phyloP scores from a whole-genome alignment of 108 stramenopile genomes.

The Nitzschia putrida region DNA sequence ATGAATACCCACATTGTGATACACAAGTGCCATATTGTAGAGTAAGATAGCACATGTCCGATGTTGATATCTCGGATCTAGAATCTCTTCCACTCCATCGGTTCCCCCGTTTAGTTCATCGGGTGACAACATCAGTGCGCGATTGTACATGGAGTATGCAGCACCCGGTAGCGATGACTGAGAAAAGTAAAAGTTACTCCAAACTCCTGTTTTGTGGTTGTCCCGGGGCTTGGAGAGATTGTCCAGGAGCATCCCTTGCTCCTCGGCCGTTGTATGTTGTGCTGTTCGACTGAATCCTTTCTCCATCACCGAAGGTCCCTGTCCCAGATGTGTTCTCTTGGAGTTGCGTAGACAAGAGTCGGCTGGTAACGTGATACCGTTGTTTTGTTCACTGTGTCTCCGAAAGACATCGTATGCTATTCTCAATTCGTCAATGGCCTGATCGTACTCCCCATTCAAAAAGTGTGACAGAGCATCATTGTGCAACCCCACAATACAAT shows the following conservation, averaged over 20 bases:
- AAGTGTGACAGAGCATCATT: constrained; percentile 17
- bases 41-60: constrained; percentile 22
- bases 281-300: not conserved
- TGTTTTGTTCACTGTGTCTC: constrained; percentile 1
- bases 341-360: too few species aligned
- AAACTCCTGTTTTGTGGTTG: too few species aligned
- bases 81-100: not conserved
- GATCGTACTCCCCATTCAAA: constrained; percentile 13
- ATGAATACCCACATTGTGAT: constrained; percentile 30
- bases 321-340: too few species aligned
- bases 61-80: not conserved
- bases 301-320: too few species aligned
- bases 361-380: too few species aligned
- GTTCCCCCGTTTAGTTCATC: constrained; percentile 2
- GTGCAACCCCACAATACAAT: constrained; percentile 9
- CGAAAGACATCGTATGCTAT: constrained; percentile 12
- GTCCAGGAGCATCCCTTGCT: not conserved
- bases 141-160: constrained; percentile 23
- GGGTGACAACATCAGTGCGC: constrained; percentile 12
- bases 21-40: constrained; percentile 25
- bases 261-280: not conserved
- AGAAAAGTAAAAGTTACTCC: not conserved
- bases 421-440: not conserved
- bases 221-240: not conserved
- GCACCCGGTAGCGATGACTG: constrained; percentile 3